A percentile compares a stretch with the other conserved stretches of the same genome.
Evolutionary conservation across 2,329 filamentous ascomycete species (phyloP).

Genomic region (Atkinsonella hypoxylon): DNA sequence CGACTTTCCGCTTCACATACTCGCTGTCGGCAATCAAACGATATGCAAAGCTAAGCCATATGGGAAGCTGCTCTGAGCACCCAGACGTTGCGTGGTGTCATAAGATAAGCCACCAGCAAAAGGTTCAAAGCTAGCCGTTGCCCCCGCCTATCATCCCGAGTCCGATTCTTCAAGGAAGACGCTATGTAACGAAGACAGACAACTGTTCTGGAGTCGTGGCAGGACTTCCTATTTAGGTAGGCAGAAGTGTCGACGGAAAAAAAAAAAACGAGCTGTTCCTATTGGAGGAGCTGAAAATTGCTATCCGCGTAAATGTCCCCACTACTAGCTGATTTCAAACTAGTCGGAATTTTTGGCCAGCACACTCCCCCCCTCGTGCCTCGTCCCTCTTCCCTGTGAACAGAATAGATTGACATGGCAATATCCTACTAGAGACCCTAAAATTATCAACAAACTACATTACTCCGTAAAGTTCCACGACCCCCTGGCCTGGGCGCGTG

Average conservation of each 20-base stretch:
- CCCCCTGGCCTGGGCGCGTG: too few species aligned
- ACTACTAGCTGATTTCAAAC: too few species aligned
- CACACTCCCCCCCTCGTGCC: too few species aligned
- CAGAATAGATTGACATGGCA: too few species aligned
- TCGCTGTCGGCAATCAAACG: background rate
- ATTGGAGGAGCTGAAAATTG: too few species aligned
- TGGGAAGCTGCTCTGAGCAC: background rate
- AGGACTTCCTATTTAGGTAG: conserved; percentile 1
- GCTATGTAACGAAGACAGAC: background rate
- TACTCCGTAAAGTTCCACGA: too few species aligned
- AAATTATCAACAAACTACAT: too few species aligned
- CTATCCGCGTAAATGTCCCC: too few species aligned
- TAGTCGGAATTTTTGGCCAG: too few species aligned
- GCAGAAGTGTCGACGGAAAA: background rate
- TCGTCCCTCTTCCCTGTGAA: too few species aligned
- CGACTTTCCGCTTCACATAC: background rate
- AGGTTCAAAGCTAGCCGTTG: background rate
- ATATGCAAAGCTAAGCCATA: background rate
- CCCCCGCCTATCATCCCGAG: background rate
- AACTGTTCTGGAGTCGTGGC: background rate
- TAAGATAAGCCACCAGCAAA: background rate
- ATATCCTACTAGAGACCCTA: too few species aligned
- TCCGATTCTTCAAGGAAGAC: background rate
- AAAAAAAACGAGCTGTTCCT: too few species aligned
- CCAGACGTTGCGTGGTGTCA: background rate